Evolutionary conservation across 164 flowering plant genomes (phyloP), one percentile per base, ranked within the genome.

Genomic region (Nelumbo lutea): DNA sequence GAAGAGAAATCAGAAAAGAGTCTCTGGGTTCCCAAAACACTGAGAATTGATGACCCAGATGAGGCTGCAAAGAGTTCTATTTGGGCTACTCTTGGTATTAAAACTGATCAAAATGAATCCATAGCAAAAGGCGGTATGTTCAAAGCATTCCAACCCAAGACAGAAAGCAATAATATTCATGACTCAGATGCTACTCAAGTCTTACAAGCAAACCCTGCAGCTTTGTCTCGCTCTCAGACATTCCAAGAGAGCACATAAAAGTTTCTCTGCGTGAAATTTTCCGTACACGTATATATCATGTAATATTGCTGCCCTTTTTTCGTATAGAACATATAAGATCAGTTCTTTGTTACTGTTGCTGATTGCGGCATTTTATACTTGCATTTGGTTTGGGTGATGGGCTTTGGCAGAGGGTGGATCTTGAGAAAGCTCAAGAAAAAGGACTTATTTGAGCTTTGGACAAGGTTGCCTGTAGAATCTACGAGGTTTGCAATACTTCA

Each of bases 181-280:
- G n/a, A 46, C 10, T 47, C 64, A 5, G 84, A 79, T 62, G 76
- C 79, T 0, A 10, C 64, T n/a, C 77, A 65, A 6, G 70, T 77
- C 15, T 59, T 83, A 74, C 78, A 79, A 68, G 85, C 88, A 40
- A 83, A 83, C 69, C 84, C 86, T 40, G 86, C 84, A 9, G 84
- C 86, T 50, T 72, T 79, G 27, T 84, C 86, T 42, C 83, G 85
- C 61, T 81, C 83, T 13, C 80, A 78, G 41, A 66, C 80, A 53
- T 86, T 82, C 62, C 80, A 82, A 67, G 89, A 86, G 72, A 82
- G 76, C 69, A 72, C 78, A 8, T 47, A 61, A 42, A 55, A 55
- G 46, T 41, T 27, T 45, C 53, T 50, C 9, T 48, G 47, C 67
- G 38, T 9, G 61, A 46, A 11, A 5, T 39, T 40, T 59, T 10